phyloP scores from a whole-genome alignment of 371 early-diverging fungal genomes.

The Mucor circinelloides region DNA sequence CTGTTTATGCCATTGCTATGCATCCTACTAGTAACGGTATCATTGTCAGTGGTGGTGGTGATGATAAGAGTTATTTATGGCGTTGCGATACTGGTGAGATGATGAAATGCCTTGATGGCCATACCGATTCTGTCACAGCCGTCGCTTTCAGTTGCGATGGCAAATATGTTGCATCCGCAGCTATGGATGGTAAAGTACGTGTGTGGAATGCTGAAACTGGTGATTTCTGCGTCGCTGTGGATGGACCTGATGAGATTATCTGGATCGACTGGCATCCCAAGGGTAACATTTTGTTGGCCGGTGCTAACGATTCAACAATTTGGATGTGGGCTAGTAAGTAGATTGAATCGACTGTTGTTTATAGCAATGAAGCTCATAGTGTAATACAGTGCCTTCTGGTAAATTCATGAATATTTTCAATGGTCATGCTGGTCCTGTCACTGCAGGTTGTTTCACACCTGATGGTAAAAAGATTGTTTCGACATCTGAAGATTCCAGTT shows the following conservation, averaged over 20 bases:
- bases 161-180: slow-evolving; percentile 85
- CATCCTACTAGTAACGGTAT: slow-evolving; percentile 75
- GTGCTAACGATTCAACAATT: slow-evolving; percentile 84
- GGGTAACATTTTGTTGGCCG: slow-evolving; percentile 88
- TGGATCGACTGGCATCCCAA: slow-evolving; percentile 97
- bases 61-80: slow-evolving; percentile 94
- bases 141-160: slow-evolving; percentile 90
- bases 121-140: slow-evolving; percentile 87
- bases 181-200: slow-evolving; percentile 94
- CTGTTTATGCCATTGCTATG: slow-evolving; percentile 87
- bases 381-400: slow-evolving; percentile 71
- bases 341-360: neutral
- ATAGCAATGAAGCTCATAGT: neutral
- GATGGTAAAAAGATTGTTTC: slow-evolving; percentile 85
- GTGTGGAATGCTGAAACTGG: slow-evolving; percentile 79
- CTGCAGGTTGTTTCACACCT: slow-evolving; percentile 87
- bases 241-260: slow-evolving; percentile 84
- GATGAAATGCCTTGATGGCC: slow-evolving; percentile 63
- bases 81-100: slow-evolving; percentile 81
- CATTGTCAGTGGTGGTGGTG: slow-evolving; percentile 87
- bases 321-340: slow-evolving; percentile 91
- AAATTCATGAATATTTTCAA: slow-evolving; percentile 92
- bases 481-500: slow-evolving; percentile 82
- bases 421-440: slow-evolving; percentile 85
- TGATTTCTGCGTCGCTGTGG: slow-evolving; percentile 65